Conservation (phyloP, 768 basidiomycete genomes). For the Leccinum ochraceum region DNA sequence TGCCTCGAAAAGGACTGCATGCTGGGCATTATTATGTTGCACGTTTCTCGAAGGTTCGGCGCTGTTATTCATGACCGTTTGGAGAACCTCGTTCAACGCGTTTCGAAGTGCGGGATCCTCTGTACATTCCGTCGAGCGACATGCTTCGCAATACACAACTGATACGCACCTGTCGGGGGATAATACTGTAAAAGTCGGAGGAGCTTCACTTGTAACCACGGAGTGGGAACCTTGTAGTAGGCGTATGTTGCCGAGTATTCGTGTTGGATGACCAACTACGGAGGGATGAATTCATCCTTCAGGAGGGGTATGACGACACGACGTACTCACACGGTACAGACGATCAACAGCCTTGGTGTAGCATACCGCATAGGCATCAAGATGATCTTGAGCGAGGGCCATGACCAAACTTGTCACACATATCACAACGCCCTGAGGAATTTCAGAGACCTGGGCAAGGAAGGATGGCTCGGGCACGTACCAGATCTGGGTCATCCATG, state of each 20-base stretch:
- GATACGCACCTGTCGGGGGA: constrained; percentile 78
- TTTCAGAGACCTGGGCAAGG: constrained; percentile 1
- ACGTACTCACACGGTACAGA: constrained; percentile 64
- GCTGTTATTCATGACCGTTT: constrained; percentile 88
- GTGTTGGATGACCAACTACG: constrained; percentile 85
- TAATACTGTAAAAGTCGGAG: constrained; percentile 94
- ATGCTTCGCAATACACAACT: constrained; percentile 2
- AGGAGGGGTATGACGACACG: background rate
- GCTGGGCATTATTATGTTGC: constrained; percentile 98
- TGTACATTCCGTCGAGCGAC: constrained; percentile 32
- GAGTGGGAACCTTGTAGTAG: constrained; percentile 97
- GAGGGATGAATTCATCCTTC: constrained; percentile 10
- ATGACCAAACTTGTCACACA: constrained; percentile 93
- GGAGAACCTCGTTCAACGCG: constrained; percentile 79
- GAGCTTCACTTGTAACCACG: constrained; percentile 97
- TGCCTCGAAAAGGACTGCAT: constrained; percentile 97
- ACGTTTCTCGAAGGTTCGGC: constrained; percentile 92
- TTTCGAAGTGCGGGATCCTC: constrained; percentile 82
- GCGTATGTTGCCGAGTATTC: constrained; percentile 89
- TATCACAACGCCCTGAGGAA: constrained; percentile 81
- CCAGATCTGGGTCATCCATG: constrained; percentile 93
- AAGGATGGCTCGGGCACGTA: constrained; percentile 32
- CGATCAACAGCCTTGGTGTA: constrained; percentile 95
- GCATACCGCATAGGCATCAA: constrained; percentile 88
- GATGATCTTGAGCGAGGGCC: constrained; percentile 91